Base-by-base conservation (phyloP, 495 filamentous ascomycete genomes). In the Neurospora hispaniola region DNA sequence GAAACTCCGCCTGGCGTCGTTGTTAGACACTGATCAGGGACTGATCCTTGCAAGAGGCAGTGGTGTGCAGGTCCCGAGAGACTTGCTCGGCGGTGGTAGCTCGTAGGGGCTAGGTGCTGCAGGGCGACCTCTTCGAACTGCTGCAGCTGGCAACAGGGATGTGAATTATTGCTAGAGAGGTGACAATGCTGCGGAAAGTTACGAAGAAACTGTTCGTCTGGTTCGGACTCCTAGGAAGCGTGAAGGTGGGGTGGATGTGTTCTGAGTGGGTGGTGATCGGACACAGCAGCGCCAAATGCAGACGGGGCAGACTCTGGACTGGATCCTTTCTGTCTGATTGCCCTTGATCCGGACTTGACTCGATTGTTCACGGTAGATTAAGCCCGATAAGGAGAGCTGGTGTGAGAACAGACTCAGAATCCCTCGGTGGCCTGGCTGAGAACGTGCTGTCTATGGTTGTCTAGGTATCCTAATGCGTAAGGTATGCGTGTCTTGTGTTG, bases 1-100 rank as follows among this genome's bases (percentile, higher is more conserved):
- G 27, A 66, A 66, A 38, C 54, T 66, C 54, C 54, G 54, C 54
- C 54, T 66, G 54, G 54, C 54, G 54, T 38, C 54, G 54, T 66
- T 18, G 54, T 35, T 66, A 66, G 54, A 66, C 54, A n/a, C 69
- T 70, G 75, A 76, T 76, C 71, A 73, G 71, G 48, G 48, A 59
- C 27, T 72, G 74, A 75, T 74, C 71, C 74, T 73, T 74, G 74
- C 27, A 66, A 66, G 54, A 66, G 54, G 54, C 54, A 66, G 54
- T 66, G 54, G 54, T 66, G 54, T 35, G 54, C 27, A 66, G 54
- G 54, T 66, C 27, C 27, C 35, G 54, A 66, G 14, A 66, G 54
- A 66, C 54, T 66, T 66, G 54, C 54, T 66, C 54, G 6, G 54
- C 54, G 35, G 54, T 66, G 54, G 54, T 35, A 18, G 54, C 27